A percentile compares a stretch with the other conserved stretches of the same genome.
Evolutionary conservation across 2,329 filamentous ascomycete genomes (phyloP).

Genomic region (Tricladium varicosporioides): DNA sequence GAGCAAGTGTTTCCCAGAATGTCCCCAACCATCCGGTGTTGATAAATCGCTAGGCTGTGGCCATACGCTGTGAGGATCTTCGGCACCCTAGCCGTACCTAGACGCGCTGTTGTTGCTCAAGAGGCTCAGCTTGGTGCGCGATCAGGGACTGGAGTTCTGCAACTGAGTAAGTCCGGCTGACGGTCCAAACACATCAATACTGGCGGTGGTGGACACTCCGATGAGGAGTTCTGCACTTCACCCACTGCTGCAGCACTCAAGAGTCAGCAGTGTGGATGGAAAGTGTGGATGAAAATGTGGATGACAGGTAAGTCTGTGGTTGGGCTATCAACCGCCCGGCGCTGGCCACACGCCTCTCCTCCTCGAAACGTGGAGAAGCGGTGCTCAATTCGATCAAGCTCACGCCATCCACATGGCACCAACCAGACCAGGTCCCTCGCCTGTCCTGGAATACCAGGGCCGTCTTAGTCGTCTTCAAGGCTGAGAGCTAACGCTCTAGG

Average conservation of each 20-base stretch:
- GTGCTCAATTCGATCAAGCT: conserved; percentile 14
- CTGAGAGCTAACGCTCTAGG: conserved; percentile 21
- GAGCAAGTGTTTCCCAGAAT: too few species aligned
- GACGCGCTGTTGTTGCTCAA: neutral
- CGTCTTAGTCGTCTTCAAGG: conserved; percentile 23
- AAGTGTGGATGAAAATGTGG: too few species aligned
- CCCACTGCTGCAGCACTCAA: too few species aligned
- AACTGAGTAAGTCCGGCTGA: neutral
- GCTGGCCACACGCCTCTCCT: neutral
- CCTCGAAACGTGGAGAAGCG: conserved; percentile 14
- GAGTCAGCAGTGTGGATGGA: neutral
- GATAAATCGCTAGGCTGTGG: neutral
- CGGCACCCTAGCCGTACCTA: neutral
- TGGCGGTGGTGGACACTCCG: neutral
- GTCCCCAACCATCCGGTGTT: neutral
- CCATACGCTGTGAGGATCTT: neutral
- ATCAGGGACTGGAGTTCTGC: neutral
- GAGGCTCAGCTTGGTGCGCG: conserved; percentile 6
- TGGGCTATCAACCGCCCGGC: neutral
- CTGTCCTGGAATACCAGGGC: conserved; percentile 13
- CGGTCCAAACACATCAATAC: neutral
- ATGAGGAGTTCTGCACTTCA: too few species aligned
- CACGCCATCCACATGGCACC: conserved; percentile 9
- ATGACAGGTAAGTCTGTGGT: too few species aligned
- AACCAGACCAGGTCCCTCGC: neutral